Conservation (phyloP, 495 filamentous ascomycete genomes). For the Penicillium flavigenum region DNA sequence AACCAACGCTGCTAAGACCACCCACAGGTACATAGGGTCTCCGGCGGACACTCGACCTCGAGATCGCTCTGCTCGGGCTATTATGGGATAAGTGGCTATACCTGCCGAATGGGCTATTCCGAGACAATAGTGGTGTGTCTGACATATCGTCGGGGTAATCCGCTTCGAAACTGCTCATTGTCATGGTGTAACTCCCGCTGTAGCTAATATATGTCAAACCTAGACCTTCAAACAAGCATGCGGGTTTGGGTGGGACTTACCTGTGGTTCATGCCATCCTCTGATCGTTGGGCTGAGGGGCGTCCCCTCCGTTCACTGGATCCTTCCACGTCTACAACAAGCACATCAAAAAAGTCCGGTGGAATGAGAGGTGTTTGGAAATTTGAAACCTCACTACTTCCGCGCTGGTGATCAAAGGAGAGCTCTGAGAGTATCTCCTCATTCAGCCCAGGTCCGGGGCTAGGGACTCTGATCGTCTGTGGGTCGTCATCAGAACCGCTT, state of each 20-base stretch:
- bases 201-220: not conserved
- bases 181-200: not conserved
- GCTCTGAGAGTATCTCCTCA: not conserved
- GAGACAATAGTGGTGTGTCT: not conserved
- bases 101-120: not conserved
- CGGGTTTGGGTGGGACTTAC: not conserved
- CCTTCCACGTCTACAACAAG: not conserved
- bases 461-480: not conserved
- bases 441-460: not conserved
- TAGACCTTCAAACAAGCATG: too few species aligned
- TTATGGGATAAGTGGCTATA: not conserved
- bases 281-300: not conserved
- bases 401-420: not conserved
- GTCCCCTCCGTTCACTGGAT: not conserved
- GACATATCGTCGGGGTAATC: not conserved
- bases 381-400: not conserved
- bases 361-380: not conserved
- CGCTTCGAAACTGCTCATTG: not conserved
- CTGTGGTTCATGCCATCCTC: not conserved
- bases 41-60: not conserved
- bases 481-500: not conserved
- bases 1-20: not conserved
- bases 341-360: not conserved
- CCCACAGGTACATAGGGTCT: not conserved
- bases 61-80: not conserved